Percentiles rank a stretch among this genome's conserved stretches.
Evolutionary conservation across 1,284 basidiomycete species (phyloP).

Genomic region (Fomitopsis betulina): DNA sequence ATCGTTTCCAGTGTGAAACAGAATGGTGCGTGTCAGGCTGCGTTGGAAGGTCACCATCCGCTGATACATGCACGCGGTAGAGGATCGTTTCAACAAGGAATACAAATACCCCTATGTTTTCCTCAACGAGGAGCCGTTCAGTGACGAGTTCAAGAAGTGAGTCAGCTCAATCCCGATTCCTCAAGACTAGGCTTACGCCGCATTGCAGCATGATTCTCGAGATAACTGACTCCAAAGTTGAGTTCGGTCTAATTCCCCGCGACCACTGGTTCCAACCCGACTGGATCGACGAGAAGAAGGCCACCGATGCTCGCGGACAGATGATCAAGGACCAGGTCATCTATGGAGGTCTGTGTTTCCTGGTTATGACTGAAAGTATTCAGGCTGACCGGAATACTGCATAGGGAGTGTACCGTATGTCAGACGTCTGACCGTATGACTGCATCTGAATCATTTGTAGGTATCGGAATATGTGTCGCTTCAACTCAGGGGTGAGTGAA

Average conservation of each 20-base stretch:
- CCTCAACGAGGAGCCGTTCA: conserved; percentile 79
- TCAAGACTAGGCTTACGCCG: neutral
- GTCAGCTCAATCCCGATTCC: conserved; percentile 7
- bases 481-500: conserved; percentile 82
- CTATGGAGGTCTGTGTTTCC: conserved; percentile 63
- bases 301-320: conserved; percentile 63
- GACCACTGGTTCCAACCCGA: conserved; percentile 86
- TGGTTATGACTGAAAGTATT: neutral
- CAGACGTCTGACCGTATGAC: conserved; percentile 4
- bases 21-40: conserved; percentile 31
- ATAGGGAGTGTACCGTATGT: conserved; percentile 59
- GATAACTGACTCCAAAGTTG: conserved; percentile 61
- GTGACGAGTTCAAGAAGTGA: conserved; percentile 73
- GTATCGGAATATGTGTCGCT: conserved; percentile 91
- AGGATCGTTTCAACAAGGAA: conserved; percentile 83
- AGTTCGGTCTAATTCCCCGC: conserved; percentile 80
- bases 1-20: conserved; percentile 74
- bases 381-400: neutral
- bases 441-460: conserved; percentile 27
- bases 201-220: conserved; percentile 53
- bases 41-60: neutral
- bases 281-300: conserved; percentile 79
- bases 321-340: conserved; percentile 84
- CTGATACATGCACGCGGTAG: conserved; percentile 25
- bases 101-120: conserved; percentile 86